Evolutionary conservation across 164 flowering plant species (phyloP).

Genomic region (Macadamia tetraphylla): DNA sequence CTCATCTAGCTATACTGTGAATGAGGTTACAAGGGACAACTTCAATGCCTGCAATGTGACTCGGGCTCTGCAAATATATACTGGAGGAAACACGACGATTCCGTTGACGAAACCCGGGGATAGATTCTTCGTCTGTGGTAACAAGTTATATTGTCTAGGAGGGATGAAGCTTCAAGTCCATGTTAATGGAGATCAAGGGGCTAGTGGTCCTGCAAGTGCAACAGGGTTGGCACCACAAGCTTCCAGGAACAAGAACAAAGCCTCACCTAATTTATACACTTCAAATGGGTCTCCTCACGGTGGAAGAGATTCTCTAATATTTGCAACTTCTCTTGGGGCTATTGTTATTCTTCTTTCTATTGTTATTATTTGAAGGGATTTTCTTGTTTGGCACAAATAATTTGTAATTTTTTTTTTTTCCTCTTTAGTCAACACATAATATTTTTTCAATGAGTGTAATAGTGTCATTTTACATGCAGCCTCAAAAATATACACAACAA

Average conservation of each 20-base stretch:
- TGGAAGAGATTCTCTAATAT: constrained; percentile 10
- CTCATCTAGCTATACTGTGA: constrained; percentile 46
- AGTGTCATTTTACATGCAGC: too few species aligned
- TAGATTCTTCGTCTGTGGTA: constrained; percentile 41
- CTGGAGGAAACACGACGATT: constrained; percentile 43
- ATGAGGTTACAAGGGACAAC: constrained; percentile 30
- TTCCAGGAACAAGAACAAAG: constrained; percentile 23
- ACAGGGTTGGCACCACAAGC: constrained; percentile 14
- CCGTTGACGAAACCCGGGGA: constrained; percentile 34
- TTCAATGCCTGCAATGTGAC: constrained; percentile 43
- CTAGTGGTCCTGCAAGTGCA: constrained; percentile 31
- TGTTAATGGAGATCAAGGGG: constrained; percentile 10
- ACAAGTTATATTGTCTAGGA: constrained; percentile 48
- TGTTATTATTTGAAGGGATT: not conserved
- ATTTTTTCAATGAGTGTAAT: too few species aligned
- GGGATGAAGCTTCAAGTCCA: constrained; percentile 58
- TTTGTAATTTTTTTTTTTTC: too few species aligned
- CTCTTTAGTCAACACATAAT: too few species aligned
- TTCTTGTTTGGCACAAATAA: too few species aligned
- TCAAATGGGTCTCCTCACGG: constrained; percentile 20
- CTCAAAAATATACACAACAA: too few species aligned
- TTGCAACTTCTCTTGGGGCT: constrained; percentile 11
- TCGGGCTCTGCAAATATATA: constrained; percentile 15
- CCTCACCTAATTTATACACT: constrained; percentile 17
- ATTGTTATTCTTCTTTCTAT: constrained; percentile 14